These are phyloP conservation scores for Serendipita vermifera DNA, from an alignment of 768 basidiomycete species.

Conservation along the genomic window DNA sequence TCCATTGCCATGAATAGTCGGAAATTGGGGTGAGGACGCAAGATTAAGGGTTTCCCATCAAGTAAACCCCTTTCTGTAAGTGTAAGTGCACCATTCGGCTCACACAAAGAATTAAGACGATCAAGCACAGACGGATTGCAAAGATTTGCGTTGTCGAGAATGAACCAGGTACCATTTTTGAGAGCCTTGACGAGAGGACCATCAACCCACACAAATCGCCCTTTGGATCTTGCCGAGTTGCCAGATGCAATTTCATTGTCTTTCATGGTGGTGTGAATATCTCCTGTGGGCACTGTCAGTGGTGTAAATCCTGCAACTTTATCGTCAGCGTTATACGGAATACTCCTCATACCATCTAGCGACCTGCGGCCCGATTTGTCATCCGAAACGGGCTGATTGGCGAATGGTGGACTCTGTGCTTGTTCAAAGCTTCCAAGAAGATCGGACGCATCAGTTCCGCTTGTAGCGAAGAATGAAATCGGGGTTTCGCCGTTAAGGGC, in stretches of 20 bases:
- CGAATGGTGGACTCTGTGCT: constrained; percentile 41
- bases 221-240: too few species aligned
- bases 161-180: constrained; percentile 75
- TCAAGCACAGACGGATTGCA: constrained; percentile 94
- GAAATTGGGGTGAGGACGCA: constrained; percentile 79
- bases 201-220: constrained; percentile 88
- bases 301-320: neutral
- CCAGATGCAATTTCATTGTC: too few species aligned
- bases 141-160: constrained; percentile 85
- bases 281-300: too few species aligned
- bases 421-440: constrained; percentile 95
- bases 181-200: constrained; percentile 81
- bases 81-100: constrained; percentile 66
- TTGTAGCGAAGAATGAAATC: constrained; percentile 65
- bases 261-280: too few species aligned
- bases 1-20: constrained; percentile 90
- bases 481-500: constrained; percentile 53
- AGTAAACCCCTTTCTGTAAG: constrained; percentile 83
- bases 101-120: constrained; percentile 91
- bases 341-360: too few species aligned
- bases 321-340: too few species aligned
- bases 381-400: too few species aligned
- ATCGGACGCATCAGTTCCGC: constrained; percentile 83
- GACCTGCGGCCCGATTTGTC: too few species aligned
- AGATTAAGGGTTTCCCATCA: constrained; percentile 54